Evolutionary conservation across 2,329 filamentous ascomycete genomes (phyloP).

Genomic region (Pseudogymnoascus pannorum): DNA sequence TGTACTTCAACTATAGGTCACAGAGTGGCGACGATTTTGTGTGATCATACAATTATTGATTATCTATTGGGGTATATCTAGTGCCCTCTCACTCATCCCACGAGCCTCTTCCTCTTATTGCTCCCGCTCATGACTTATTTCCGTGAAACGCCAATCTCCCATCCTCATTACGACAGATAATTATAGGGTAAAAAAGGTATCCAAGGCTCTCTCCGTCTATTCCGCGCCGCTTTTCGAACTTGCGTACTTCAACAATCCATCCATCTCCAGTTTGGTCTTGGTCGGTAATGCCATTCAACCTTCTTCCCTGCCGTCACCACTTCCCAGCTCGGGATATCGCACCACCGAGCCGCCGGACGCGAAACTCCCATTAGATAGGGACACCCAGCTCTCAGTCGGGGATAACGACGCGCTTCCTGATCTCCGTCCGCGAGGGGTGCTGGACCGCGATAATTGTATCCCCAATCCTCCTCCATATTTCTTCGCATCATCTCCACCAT

Average conservation of each 20-base stretch:
- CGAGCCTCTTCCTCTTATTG: not conserved
- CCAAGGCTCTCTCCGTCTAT: not conserved
- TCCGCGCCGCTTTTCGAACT: not conserved
- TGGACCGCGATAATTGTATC: not conserved
- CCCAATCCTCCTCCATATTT: not conserved
- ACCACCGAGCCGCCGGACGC: not conserved
- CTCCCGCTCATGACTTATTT: not conserved
- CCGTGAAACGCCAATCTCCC: not conserved
- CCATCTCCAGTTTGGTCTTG: not conserved
- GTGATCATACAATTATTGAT: not conserved
- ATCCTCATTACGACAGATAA: not conserved
- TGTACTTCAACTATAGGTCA: not conserved
- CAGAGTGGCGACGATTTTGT: not conserved
- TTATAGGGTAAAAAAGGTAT: not conserved
- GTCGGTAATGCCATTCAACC: no score
- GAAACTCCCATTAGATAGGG: not conserved
- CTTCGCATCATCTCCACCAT: not conserved
- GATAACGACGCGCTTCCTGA: not conserved
- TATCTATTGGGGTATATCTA: not conserved
- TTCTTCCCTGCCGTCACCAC: not conserved
- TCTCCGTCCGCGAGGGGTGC: not conserved
- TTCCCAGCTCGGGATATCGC: not conserved
- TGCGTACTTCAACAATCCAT: not conserved
- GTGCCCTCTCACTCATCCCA: not conserved
- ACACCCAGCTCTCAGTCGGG: not conserved